Conservation (phyloP, 129 eudicot species). For the Flaveria robusta region DNA sequence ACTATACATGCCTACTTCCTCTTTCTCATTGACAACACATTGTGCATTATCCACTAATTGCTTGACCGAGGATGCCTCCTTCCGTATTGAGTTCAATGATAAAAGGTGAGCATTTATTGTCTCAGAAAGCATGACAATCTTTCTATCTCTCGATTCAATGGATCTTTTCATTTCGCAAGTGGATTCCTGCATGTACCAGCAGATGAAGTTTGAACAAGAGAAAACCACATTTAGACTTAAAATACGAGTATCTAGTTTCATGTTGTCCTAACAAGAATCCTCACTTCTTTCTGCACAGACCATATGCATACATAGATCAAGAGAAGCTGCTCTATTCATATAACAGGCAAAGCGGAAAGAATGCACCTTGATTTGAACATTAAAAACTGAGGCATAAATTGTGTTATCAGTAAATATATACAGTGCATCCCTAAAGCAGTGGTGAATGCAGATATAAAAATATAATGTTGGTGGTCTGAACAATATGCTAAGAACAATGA, state of each 20-base stretch:
- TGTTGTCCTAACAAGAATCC: slow-evolving; percentile 7
- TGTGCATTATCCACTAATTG: slow-evolving; percentile 51
- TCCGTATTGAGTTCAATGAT: slow-evolving; percentile 43
- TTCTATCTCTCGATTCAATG: slow-evolving; percentile 57
- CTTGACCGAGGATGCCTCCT: slow-evolving; percentile 53
- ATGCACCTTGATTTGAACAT: neutral
- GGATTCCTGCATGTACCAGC: slow-evolving; percentile 51
- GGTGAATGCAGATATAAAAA: neutral
- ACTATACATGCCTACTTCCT: slow-evolving; percentile 61
- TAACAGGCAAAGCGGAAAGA: neutral
- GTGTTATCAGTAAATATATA: slow-evolving; percentile 6
- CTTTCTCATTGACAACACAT: slow-evolving; percentile 46
- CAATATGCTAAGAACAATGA: neutral
- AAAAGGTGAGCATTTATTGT: slow-evolving; percentile 46
- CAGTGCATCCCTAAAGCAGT: neutral
- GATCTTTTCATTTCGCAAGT: slow-evolving; percentile 58
- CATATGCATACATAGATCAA: slow-evolving; percentile 12
- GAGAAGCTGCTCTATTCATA: slow-evolving; percentile 18
- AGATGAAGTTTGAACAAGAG: slow-evolving; percentile 15
- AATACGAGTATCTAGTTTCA: neutral
- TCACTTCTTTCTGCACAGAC: neutral
- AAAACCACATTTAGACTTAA: slow-evolving; percentile 20
- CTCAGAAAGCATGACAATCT: slow-evolving; percentile 52
- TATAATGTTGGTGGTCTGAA: neutral
- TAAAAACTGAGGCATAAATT: neutral